Evolutionary conservation across 2,329 filamentous ascomycete species (phyloP).

Genomic region (Cladosporium sp.): DNA sequence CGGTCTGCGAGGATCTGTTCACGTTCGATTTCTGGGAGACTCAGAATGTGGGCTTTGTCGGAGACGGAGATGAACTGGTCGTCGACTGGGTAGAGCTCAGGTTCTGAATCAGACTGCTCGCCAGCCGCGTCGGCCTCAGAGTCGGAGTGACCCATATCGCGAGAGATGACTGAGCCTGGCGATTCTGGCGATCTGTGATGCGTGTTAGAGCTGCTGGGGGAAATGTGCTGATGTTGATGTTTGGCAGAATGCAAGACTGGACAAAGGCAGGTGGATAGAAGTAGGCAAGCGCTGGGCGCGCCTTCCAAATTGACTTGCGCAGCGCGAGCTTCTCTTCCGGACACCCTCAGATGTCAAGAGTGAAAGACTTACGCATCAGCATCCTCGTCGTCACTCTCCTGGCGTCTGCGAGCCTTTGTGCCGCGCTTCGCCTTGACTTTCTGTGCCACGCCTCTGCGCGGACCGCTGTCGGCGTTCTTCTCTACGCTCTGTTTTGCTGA

Average conservation of each 20-base stretch:
- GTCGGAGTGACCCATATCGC: slow-evolving; percentile 86
- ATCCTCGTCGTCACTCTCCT: slow-evolving; percentile 63
- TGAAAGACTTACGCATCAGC: slow-evolving; percentile 62
- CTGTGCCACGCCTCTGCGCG: slow-evolving; percentile 37
- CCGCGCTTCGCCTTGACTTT: slow-evolving; percentile 39
- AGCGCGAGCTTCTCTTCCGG: too few relatives aligned
- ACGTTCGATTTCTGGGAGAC: slow-evolving; percentile 81
- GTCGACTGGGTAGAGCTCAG: slow-evolving; percentile 74
- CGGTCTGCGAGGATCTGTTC: slow-evolving; percentile 87
- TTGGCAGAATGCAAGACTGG: too few relatives aligned
- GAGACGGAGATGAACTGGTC: slow-evolving; percentile 63
- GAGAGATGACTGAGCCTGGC: slow-evolving; percentile 62
- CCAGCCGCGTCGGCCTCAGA: slow-evolving; percentile 42
- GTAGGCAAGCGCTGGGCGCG: neutral
- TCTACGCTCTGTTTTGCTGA: slow-evolving; percentile 32
- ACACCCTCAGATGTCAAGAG: too few relatives aligned
- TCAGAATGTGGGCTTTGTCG: slow-evolving; percentile 61
- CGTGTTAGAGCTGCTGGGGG: slow-evolving; percentile 13
- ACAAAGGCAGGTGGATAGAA: too few relatives aligned
- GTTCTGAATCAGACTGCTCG: slow-evolving; percentile 24
- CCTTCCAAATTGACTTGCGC: slow-evolving; percentile 3
- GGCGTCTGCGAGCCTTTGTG: slow-evolving; percentile 41
- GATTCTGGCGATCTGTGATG: slow-evolving; percentile 11
- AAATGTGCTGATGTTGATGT: neutral
- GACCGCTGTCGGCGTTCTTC: slow-evolving; percentile 26